Conservation (phyloP, 164 flowering plant species). For the Houttuynia cordata region DNA sequence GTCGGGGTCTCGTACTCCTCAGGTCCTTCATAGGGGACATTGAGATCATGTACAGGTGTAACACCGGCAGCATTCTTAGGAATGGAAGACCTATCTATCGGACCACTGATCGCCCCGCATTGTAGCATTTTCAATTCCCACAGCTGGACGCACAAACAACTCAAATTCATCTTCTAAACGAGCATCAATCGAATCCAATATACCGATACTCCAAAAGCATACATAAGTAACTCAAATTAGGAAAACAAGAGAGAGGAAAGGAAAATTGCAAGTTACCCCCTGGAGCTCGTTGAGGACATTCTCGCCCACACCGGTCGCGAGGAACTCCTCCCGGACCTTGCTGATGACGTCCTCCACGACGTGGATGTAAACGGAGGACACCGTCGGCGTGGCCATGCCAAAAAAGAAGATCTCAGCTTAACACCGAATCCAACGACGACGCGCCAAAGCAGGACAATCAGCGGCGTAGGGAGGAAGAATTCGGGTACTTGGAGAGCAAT, state of each 20-base stretch:
- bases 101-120: constrained; percentile 59
- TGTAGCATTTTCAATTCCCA: constrained; percentile 95
- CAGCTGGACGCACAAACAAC: constrained; percentile 24
- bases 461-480: constrained; percentile 2
- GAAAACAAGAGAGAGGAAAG: neutral
- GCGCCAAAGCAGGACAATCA: neutral
- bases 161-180: too few species aligned
- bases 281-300: constrained; percentile 70
- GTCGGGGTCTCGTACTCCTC: constrained; percentile 99
- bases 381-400: constrained; percentile 49
- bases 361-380: constrained; percentile 49
- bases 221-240: too few species aligned
- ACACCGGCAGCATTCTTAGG: constrained; percentile 26
- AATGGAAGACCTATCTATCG: constrained; percentile 47
- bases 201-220: too few species aligned
- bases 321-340: constrained; percentile 84
- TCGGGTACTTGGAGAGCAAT: constrained; percentile 1
- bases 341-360: constrained; percentile 83
- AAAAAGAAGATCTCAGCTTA: neutral
- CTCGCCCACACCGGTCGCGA: constrained; percentile 64
- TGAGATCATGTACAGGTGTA: constrained; percentile 83
- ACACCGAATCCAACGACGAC: too few species aligned
- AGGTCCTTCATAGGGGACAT: constrained; percentile 83
- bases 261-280: constrained; percentile 33
- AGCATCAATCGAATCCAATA: too few species aligned